Evolutionary conservation across 129 eudicot species (phyloP).

Genomic region (Flaveria brownii): DNA sequence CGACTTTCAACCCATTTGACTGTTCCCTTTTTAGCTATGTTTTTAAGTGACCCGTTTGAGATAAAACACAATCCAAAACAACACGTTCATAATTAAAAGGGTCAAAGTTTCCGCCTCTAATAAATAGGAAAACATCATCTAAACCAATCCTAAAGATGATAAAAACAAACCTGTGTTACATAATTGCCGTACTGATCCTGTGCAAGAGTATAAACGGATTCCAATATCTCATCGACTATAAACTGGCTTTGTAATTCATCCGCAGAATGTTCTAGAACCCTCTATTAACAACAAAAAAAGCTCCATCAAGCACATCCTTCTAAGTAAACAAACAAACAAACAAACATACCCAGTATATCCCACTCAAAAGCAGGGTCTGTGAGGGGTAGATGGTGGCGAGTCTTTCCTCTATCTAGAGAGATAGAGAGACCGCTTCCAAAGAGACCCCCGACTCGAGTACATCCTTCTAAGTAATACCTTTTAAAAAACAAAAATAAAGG

Average conservation of each 20-base stretch:
- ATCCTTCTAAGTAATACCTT: background rate
- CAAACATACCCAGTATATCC: too few species aligned
- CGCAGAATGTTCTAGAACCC: constrained; percentile 66
- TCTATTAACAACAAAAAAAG: constrained; percentile 38
- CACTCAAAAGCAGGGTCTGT: too few species aligned
- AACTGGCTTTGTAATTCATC: constrained; percentile 61
- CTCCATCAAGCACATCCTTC: constrained; percentile 13
- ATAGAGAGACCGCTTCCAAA: too few species aligned
- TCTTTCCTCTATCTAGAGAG: too few species aligned
- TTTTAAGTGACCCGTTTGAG: background rate
- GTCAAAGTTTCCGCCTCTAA: background rate
- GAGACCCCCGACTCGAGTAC: too few species aligned
- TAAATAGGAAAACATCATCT: constrained; percentile 7
- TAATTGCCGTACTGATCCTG: constrained; percentile 79
- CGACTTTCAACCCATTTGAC: background rate
- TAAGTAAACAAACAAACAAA: too few species aligned
- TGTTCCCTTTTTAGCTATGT: background rate
- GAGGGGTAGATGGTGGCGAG: too few species aligned
- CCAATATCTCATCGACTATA: constrained; percentile 72
- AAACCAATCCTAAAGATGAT: background rate
- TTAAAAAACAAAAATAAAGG: background rate
- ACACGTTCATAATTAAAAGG: background rate
- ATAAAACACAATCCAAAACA: background rate
- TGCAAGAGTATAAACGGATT: constrained; percentile 61
- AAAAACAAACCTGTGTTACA: constrained; percentile 66